These are phyloP conservation scores for Candida saitoana DNA, from an alignment of 805 yeast species.

Conservation along the genomic window DNA sequence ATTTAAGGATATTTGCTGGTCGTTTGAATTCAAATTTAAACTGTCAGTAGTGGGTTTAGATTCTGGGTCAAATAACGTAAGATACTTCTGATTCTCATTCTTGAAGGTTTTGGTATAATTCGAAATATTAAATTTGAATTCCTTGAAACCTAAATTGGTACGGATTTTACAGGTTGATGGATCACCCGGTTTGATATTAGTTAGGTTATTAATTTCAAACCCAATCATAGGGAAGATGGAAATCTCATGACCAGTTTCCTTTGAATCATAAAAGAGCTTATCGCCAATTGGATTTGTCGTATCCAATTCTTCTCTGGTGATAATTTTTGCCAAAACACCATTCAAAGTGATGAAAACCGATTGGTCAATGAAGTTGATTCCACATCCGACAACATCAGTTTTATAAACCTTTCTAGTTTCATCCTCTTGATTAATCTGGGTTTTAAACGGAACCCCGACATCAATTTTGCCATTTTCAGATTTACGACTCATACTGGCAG, in stretches of 20 bases:
- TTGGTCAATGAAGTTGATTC: slow-evolving; percentile 63
- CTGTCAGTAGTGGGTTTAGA: slow-evolving; percentile 14
- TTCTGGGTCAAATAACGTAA: slow-evolving; percentile 17
- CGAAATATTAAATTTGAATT: slow-evolving; percentile 59
- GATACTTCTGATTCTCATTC: slow-evolving; percentile 17
- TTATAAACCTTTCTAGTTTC: slow-evolving; percentile 11
- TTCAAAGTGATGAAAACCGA: slow-evolving; percentile 76
- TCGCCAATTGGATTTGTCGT: slow-evolving; percentile 17
- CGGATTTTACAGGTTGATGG: slow-evolving; percentile 24
- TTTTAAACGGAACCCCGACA: slow-evolving; percentile 33
- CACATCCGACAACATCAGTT: slow-evolving; percentile 75
- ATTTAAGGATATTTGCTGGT: slow-evolving; percentile 26
- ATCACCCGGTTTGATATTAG: slow-evolving; percentile 21
- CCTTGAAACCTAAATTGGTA: slow-evolving; percentile 55
- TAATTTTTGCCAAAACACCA: slow-evolving; percentile 48
- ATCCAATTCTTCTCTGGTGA: slow-evolving; percentile 21
- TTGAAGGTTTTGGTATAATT: slow-evolving; percentile 49
- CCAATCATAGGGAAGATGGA: slow-evolving; percentile 34
- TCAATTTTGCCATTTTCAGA: slow-evolving; percentile 32
- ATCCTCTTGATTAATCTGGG: slow-evolving; percentile 16
- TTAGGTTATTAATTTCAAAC: slow-evolving; percentile 25
- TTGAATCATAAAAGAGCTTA: slow-evolving; percentile 16
- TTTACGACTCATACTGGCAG: slow-evolving; percentile 35
- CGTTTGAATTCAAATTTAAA: slow-evolving; percentile 20
- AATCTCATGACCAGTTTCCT: slow-evolving; percentile 23